phyloP scores from a whole-genome alignment of 495 filamentous ascomycete genomes.

The Penicillium bovifimosum region DNA sequence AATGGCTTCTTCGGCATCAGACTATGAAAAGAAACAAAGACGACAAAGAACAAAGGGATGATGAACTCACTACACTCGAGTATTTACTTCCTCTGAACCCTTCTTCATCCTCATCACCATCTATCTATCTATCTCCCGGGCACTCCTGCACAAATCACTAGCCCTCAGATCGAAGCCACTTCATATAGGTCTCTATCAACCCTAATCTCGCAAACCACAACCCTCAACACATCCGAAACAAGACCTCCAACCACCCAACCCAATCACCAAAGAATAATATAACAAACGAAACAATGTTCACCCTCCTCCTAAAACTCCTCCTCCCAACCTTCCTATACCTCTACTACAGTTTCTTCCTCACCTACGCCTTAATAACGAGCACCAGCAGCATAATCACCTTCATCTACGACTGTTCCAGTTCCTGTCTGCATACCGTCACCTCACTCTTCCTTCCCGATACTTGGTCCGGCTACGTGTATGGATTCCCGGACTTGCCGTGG shows the following conservation, averaged over 20 bases:
- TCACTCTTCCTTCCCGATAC: not conserved
- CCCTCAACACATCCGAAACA: not conserved
- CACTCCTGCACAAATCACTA: no score
- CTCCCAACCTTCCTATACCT: not conserved
- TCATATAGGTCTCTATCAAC: not conserved
- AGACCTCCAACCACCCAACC: not conserved
- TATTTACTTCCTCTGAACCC: not conserved
- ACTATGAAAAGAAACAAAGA: not conserved
- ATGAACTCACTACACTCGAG: no score
- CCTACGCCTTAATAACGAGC: not conserved
- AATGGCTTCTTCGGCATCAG: not conserved
- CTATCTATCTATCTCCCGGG: no score
- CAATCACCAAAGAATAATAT: not conserved
- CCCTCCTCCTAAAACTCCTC: no score
- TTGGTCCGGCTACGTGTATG: not conserved
- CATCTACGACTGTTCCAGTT: slow-evolving; percentile 9
- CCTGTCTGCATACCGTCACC: slow-evolving; percentile 11
- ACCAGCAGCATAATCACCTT: not conserved
- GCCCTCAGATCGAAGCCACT: no score
- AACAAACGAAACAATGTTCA: not conserved
- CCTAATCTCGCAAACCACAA: not conserved
- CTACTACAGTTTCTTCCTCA: slow-evolving; percentile 1
- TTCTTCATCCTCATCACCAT: not conserved
- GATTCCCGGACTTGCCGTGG: not conserved
- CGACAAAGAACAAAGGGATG: not conserved